phyloP scores from a whole-genome alignment of 495 filamentous ascomycete species.

The Sphaerosporella brunnea region DNA sequence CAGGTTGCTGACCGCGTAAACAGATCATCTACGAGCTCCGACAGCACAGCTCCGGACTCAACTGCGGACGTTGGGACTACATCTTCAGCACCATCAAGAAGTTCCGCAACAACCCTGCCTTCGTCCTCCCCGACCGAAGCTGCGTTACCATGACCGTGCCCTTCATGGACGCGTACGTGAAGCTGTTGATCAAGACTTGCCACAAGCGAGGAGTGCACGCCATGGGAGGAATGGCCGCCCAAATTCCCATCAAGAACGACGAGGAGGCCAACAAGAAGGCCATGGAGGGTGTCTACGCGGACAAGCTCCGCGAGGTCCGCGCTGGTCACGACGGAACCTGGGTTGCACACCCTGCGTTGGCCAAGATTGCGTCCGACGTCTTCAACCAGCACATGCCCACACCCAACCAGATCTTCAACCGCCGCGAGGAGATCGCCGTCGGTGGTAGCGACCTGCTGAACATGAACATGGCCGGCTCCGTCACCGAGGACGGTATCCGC shows the following conservation, averaged over 20 bases:
- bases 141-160: conserved; percentile 95
- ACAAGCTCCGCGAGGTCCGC: conserved; percentile 90
- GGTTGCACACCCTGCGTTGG: conserved; percentile 93
- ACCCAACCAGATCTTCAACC: conserved; percentile 84
- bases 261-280: conserved; percentile 75
- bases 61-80: conserved; percentile 99
- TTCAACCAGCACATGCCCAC: conserved; percentile 99
- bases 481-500: conserved; percentile 91
- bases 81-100: conserved; percentile 99
- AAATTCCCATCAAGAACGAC: conserved; percentile 96
- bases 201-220: conserved; percentile 89
- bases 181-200: conserved; percentile 93
- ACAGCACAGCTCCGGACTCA: conserved; percentile 88
- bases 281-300: conserved; percentile 81
- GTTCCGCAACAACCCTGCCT: conserved; percentile 84
- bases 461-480: conserved; percentile 87
- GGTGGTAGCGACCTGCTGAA: conserved; percentile 84
- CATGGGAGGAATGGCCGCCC: conserved; percentile 97
- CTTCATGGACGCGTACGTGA: conserved; percentile 97
- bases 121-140: conserved; percentile 81
- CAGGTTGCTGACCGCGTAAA: conserved; percentile 9
- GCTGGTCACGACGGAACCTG: conserved; percentile 51
- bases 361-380: conserved; percentile 70
- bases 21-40: conserved; percentile 97
- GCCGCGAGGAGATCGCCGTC: conserved; percentile 77